Percentiles rank a stretch among this genome's conserved stretches.
phyloP scores from a whole-genome alignment of 495 filamentous ascomycete genomes.

The Penicillium subrubescens region DNA sequence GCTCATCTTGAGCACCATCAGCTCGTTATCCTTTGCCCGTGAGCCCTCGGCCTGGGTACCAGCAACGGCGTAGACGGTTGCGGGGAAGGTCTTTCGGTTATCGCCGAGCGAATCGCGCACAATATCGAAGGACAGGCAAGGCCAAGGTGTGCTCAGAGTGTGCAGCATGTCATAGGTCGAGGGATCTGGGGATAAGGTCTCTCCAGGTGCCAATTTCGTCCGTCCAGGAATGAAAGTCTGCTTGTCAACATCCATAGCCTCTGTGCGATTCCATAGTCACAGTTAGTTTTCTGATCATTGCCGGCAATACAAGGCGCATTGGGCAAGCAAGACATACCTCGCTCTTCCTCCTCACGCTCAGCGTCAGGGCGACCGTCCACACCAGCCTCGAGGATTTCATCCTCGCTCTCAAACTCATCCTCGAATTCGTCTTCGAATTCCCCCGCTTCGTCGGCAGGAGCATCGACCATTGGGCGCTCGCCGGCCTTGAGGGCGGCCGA shows the following conservation, averaged over 20 bases:
- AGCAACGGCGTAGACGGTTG: slow-evolving; percentile 88
- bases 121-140: slow-evolving; percentile 94
- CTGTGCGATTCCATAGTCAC: slow-evolving; percentile 34
- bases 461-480: slow-evolving; percentile 56
- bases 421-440: slow-evolving; percentile 97
- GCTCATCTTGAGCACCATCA: slow-evolving; percentile 95
- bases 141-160: slow-evolving; percentile 88
- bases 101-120: slow-evolving; percentile 86
- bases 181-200: slow-evolving; percentile 86
- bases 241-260: slow-evolving; percentile 88
- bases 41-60: slow-evolving; percentile 86
- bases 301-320: background rate
- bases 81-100: slow-evolving; percentile 85
- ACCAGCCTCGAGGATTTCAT: slow-evolving; percentile 92
- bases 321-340: slow-evolving; percentile 42
- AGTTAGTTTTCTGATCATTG: slow-evolving; percentile 6
- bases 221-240: slow-evolving; percentile 92
- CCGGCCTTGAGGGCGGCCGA: slow-evolving; percentile 67
- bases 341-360: slow-evolving; percentile 87
- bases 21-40: slow-evolving; percentile 79
- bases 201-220: slow-evolving; percentile 80
- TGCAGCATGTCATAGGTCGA: slow-evolving; percentile 97
- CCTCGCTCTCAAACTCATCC: slow-evolving; percentile 95
- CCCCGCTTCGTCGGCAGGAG: slow-evolving; percentile 65
- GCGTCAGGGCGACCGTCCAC: slow-evolving; percentile 89